phyloP scores from a whole-genome alignment of 768 basidiomycete genomes.

The Antrodiella citrinella region DNA sequence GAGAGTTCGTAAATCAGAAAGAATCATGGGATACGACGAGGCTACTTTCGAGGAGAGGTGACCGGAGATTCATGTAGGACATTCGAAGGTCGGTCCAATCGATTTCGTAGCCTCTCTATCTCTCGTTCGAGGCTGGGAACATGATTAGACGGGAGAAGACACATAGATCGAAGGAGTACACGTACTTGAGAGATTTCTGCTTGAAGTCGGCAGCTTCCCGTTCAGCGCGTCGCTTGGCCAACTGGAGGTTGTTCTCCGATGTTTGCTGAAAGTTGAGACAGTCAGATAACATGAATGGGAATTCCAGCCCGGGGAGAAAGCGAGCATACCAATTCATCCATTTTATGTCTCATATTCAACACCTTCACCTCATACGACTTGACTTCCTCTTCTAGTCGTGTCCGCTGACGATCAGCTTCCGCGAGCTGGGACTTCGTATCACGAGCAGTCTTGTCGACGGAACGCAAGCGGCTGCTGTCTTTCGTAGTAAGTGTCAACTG shows the following conservation, averaged over 20 bases:
- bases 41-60: constrained; percentile 29
- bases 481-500: constrained; percentile 47
- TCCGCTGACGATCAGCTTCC: constrained; percentile 56
- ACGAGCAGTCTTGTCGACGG: constrained; percentile 39
- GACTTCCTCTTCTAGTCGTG: constrained; percentile 59
- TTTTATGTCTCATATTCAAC: constrained; percentile 42
- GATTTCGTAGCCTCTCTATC: constrained; percentile 59
- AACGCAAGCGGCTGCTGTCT: constrained; percentile 31
- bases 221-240: constrained; percentile 69
- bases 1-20: too few relatives aligned
- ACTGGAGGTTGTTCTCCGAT: constrained; percentile 55
- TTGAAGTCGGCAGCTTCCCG: constrained; percentile 69
- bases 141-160: background rate
- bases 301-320: too few relatives aligned
- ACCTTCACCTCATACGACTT: constrained; percentile 53
- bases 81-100: constrained; percentile 50
- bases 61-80: constrained; percentile 26
- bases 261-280: constrained; percentile 45
- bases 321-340: constrained; percentile 52
- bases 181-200: constrained; percentile 62
- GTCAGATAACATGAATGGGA: background rate
- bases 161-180: background rate
- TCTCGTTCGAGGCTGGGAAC: constrained; percentile 49
- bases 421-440: constrained; percentile 47
- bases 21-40: too few relatives aligned